Base-by-base conservation (phyloP, 345 rosid species). In the Pelargonium nanum region DNA sequence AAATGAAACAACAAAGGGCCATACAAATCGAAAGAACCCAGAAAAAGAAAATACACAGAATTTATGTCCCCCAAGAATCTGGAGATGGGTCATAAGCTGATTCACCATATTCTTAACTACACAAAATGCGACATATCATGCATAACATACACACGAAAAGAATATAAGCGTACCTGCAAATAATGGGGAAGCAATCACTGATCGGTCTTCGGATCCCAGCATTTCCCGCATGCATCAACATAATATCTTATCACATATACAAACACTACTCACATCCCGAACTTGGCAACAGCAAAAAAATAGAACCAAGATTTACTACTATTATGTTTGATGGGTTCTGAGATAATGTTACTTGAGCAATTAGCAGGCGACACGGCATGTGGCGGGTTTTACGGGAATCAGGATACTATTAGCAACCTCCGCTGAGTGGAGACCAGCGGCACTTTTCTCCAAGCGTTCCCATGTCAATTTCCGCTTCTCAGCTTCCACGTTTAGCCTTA, bases 401-500 rank as follows among this genome's bases (percentile, higher is more conserved):
- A 75, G 44, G 26, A 61, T 61, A 56, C 61, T 69, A 65, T 26
- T 61, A 50, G 76, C 59, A 17, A 54, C 19, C 10, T n/a, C 15
- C 19, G 52, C 59, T 58, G 78, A 54, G 58, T 71, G 76, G 64
- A 73, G 59, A 28, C 71, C 22, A 13, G 85, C 85, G 24, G 84
- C 79, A 22, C 58, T 40, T 10, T 40, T 65, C 71, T 86, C 87
- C 77, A 86, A 68, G 71, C 77, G 81, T 67, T 81, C 84, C 95
- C 91, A 87, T 1, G 73, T 77, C 26, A 75, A 55, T 72, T 74
- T 82, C 60, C 88, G 74, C 75, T 76, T 84, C 79, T 86, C 87
- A 0, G 82, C 87, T 8, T 26, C 80, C 48, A 70, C 65, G 21
- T 44, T 66, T 19, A 24, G 67, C 70, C 32, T 61, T 1, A 79